These are phyloP conservation scores for Candida railenensis DNA, from an alignment of 805 yeast species.

Conservation along the genomic window DNA sequence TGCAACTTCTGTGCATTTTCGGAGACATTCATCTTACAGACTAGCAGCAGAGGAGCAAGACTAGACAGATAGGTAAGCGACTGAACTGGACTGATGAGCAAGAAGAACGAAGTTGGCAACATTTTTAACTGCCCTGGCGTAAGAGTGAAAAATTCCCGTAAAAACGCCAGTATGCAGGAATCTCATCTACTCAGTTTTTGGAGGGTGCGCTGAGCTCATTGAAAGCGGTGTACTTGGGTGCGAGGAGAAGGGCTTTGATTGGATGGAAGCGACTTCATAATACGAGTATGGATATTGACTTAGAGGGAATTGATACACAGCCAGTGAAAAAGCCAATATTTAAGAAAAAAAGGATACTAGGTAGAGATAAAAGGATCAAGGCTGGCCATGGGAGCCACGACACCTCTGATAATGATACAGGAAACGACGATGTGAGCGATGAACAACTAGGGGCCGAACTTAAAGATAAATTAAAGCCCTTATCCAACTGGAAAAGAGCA, in stretches of 20 bases:
- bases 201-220: too few species aligned
- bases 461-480: neutral
- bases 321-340: conserved; percentile 1
- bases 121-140: too few species aligned
- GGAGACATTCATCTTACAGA: conserved; percentile 19
- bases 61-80: conserved; percentile 5
- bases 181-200: neutral
- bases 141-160: neutral
- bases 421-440: conserved; percentile 16
- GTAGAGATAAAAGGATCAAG: conserved; percentile 16
- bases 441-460: conserved; percentile 1
- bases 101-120: too few species aligned
- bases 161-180: neutral
- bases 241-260: too few species aligned
- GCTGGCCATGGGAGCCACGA: conserved; percentile 20
- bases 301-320: neutral
- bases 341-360: conserved; percentile 12
- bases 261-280: neutral
- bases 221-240: too few species aligned
- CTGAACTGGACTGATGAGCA: conserved; percentile 4
- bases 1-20: conserved; percentile 60
- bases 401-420: conserved; percentile 24
- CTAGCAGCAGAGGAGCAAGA: conserved; percentile 11
- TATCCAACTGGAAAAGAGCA: conserved; percentile 3
- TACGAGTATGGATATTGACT: conserved; percentile 1